Base-by-base conservation (phyloP, 2,329 filamentous ascomycete species). In the Epichloe bromicola region DNA sequence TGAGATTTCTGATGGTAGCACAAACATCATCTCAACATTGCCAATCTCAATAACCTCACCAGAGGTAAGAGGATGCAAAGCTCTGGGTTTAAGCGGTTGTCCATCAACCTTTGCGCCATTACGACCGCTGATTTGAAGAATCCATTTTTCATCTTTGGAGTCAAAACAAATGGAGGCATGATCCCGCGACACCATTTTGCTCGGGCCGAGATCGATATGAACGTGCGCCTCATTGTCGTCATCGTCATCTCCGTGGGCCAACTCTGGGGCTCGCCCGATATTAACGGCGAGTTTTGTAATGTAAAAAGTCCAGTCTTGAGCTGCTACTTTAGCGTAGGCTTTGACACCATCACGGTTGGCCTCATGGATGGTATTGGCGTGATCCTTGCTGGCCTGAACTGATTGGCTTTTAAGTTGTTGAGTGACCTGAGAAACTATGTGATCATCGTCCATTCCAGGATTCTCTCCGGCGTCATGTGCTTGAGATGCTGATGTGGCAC, bases 11-110 rank as follows among this genome's bases (percentile, higher is more conserved):
- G 80, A 81, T 0, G 93, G 91, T n/a, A 95, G 79, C 46, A 96
- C 88, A 67, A 98, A 98, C 75, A 97, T 91, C 93, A 98, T 98
- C 71, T 98, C 91, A 1, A 93, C 86, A 49, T 87, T 87, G 59
- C 85, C 86, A 62, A 97, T 87, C 62, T 95, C 89, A 52, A 98
- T 83, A 42, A 97, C 88, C 64, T 91, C 84, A 52, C 93, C 93
- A 60, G 90, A 95, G 41, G 81, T 80, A 26, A 98, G 75, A 33
- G 79, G 71, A 36, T 80, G 77, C 37, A 80, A 75, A 39, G 76
- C 71, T 12, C 85, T 84, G 48, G 83, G 76, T 60, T 85, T 86
- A 51, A 94, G 70, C 19, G 78, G 72, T 48, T 71, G 70, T 54
- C 88, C 87, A 65, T 98, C 88, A 20, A 97, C 74, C 61, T 87